Conservation (phyloP, 2,329 filamentous ascomycete species). For the Arthroderma uncinatum region DNA sequence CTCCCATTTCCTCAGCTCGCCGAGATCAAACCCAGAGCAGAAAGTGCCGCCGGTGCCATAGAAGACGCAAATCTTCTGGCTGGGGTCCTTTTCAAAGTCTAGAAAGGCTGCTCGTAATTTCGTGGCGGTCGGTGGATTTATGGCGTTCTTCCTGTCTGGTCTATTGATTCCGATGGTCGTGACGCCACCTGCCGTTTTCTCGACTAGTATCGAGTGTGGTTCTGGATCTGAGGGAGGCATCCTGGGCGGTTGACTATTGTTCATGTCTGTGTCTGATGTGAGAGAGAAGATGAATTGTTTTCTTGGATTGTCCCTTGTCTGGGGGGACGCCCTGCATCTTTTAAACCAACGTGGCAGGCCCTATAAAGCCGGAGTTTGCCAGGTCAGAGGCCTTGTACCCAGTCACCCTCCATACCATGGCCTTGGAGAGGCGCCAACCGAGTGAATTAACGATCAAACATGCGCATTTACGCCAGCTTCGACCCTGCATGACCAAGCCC, state of each 20-base stretch:
- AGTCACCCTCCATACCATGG: not conserved
- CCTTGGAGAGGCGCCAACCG: not conserved
- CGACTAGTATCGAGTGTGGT: conserved; percentile 10
- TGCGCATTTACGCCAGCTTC: not conserved
- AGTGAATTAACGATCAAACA: not conserved
- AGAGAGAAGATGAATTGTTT: not conserved
- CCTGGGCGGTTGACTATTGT: conserved; percentile 1
- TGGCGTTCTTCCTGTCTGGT: conserved; percentile 41
- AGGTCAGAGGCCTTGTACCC: not conserved
- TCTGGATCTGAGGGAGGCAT: conserved; percentile 3
- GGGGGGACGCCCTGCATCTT: not conserved
- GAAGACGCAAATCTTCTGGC: conserved; percentile 45
- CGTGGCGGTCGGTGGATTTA: conserved; percentile 40
- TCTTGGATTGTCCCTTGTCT: no score
- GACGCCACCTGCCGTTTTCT: conserved; percentile 32
- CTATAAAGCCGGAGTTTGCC: not conserved
- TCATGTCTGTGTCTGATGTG: not conserved
- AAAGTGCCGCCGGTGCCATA: conserved; percentile 40
- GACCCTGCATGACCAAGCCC: not conserved
- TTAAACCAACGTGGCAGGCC: not conserved
- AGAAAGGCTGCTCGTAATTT: conserved; percentile 41
- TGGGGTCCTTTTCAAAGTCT: conserved; percentile 39
- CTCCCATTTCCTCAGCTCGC: conserved; percentile 30
- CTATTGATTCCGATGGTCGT: conserved; percentile 47
- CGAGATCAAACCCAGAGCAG: conserved; percentile 45